phyloP scores from a whole-genome alignment of 2,329 filamentous ascomycete species.

The Fusarium coicis region DNA sequence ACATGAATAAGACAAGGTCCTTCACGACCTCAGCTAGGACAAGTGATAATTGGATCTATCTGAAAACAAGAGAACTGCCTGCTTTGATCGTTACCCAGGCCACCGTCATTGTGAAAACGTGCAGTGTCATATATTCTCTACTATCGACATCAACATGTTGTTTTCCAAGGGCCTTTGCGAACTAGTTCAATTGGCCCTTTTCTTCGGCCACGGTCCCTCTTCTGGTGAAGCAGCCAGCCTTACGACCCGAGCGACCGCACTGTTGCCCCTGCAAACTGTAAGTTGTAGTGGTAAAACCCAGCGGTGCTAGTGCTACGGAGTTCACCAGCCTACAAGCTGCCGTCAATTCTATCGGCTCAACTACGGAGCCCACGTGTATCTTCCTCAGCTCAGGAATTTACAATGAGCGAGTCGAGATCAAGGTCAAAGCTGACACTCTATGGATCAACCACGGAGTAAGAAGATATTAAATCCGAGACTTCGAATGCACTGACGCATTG shows the following conservation, averaged over 20 bases:
- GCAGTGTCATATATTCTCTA: too few relatives aligned
- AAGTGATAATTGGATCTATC: fast-evolving
- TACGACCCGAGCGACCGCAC: background rate
- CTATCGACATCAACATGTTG: background rate
- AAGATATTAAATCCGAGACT: fast-evolving
- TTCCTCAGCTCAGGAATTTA: background rate
- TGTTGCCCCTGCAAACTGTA: background rate
- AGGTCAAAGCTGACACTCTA: background rate
- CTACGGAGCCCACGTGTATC: background rate
- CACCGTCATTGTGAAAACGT: background rate
- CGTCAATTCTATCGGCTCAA: background rate
- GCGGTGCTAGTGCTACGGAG: background rate
- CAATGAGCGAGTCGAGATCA: background rate
- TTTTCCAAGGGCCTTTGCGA: background rate
- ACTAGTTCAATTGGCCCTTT: fast-evolving
- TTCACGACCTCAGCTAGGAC: too few relatives aligned
- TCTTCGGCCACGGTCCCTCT: fast-evolving
- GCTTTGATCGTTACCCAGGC: too few relatives aligned
- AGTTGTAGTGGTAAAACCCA: fast-evolving
- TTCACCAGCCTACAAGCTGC: background rate
- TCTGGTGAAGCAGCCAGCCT: background rate
- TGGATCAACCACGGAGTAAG: background rate
- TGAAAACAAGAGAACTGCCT: background rate
- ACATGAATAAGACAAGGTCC: background rate
- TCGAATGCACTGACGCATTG: fast-evolving